Base-by-base conservation (phyloP, 495 filamentous ascomycete genomes). In the Xanthoparmelia taractica region DNA sequence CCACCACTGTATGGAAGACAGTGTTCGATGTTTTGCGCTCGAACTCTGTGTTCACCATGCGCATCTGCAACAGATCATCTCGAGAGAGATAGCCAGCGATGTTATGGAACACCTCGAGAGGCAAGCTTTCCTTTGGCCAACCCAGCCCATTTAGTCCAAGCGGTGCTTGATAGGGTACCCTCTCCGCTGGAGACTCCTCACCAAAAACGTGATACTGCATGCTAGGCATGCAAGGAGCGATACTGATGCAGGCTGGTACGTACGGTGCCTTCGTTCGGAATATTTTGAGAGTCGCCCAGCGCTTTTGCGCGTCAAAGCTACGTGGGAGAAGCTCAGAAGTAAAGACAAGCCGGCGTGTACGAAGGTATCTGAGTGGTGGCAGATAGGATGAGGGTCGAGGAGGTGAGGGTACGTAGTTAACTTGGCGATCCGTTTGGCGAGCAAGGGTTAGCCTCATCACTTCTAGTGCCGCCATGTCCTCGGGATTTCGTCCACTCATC, bases 21-120 rank as follows among this genome's bases (percentile, higher is more conserved):
- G 68, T 62, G 25, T 71, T 66, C 2, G 80, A 79, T 0, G 82
- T 72, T 57, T 78, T 78, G 8, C 60, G 58, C 59, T 83, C 80
- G 61, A 84, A 83, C 60, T 84, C 82, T 23, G 66, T 67, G 66
- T 74, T 78, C 2, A 84, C 82, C 29, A 84, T 69, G 7, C 84
- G 80, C 76, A 85, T 74, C 8, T 65, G 69, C 65, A 79, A 71
- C 23, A 82, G 65, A 55, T 77, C 75, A 17, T 78, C 73, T 17
- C 79, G 81, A 10, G 80, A 69, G 4, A 85, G 71, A 64, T 77
- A 68, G 1, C 55, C 41, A 10, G 74, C 72, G 27, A 85, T 80
- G 25, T 72, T 56, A 27, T 75, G 69, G 66, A 78, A 82, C 2
- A 85, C 69, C 61, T 86, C 84, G 4, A 76, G 68, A 4, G 84